These are phyloP conservation scores for Ascochyta clinopodiicola DNA, from an alignment of 2,329 filamentous ascomycete species.

Conservation along the genomic window DNA sequence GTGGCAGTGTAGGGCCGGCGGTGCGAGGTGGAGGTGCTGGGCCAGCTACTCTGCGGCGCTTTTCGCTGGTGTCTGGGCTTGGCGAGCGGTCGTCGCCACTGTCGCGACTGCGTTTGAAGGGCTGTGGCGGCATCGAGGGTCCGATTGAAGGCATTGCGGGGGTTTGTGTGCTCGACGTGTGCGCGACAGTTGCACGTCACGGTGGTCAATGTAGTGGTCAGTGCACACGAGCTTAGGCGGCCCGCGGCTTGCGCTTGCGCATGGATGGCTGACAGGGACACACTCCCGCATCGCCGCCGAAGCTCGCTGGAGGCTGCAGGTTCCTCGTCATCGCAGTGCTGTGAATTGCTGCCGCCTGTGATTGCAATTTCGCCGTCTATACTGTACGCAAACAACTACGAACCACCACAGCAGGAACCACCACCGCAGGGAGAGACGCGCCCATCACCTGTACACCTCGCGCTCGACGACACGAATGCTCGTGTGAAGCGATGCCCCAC, in stretches of 20 bases:
- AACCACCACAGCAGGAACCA: background rate
- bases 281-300: slow-evolving; percentile 21
- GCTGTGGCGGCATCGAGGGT: slow-evolving; percentile 72
- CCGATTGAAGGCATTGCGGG: slow-evolving; percentile 68
- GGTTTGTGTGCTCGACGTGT: slow-evolving; percentile 14
- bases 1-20: slow-evolving; percentile 61
- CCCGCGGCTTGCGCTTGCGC: slow-evolving; percentile 23
- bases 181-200: background rate
- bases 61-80: slow-evolving; percentile 53
- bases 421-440: background rate
- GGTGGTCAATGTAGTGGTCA: background rate
- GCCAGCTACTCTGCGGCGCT: slow-evolving; percentile 61
- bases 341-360: background rate
- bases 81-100: slow-evolving; percentile 51
- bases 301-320: background rate
- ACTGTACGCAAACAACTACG: background rate
- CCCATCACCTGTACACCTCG: background rate
- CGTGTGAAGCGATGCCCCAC: slow-evolving; percentile 60
- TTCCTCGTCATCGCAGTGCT: background rate
- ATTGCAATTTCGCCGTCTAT: background rate
- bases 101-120: slow-evolving; percentile 60
- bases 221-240: slow-evolving; percentile 13
- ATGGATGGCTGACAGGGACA: background rate
- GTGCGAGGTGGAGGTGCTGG: slow-evolving; percentile 60
- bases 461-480: slow-evolving; percentile 12